These are phyloP conservation scores for Aspergillus quadricinctus DNA, from an alignment of 2,329 filamentous ascomycete genomes.

Conservation along the genomic window DNA sequence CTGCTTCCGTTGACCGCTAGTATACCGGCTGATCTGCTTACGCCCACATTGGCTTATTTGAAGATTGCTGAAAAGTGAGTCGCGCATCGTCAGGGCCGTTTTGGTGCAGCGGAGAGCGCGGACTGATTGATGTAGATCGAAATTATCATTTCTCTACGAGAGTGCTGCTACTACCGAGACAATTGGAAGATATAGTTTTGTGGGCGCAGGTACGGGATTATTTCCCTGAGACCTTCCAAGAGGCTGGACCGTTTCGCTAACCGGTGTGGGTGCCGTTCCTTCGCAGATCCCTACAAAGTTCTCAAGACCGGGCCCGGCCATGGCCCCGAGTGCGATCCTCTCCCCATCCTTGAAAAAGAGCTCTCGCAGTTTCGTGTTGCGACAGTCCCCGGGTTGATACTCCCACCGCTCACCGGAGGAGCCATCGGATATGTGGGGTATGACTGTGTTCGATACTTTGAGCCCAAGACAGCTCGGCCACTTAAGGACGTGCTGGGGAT, in stretches of 20 bases:
- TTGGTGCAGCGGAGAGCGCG: background rate
- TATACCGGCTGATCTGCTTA: conserved; percentile 87
- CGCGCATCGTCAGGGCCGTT: conserved; percentile 5
- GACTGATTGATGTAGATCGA: conserved; percentile 44
- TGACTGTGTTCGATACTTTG: conserved; percentile 95
- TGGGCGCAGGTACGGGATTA: conserved; percentile 63
- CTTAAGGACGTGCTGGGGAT: conserved; percentile 85
- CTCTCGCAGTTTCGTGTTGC: conserved; percentile 74
- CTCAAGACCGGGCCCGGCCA: conserved; percentile 84
- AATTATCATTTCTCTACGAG: conserved; percentile 91
- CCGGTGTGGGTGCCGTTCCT: background rate
- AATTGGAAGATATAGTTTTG: conserved; percentile 91
- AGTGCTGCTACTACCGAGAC: conserved; percentile 87
- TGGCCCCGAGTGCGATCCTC: conserved; percentile 77
- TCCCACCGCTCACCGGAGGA: conserved; percentile 85
- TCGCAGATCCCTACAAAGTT: conserved; percentile 63
- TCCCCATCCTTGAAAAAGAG: conserved; percentile 77
- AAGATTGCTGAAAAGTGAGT: conserved; percentile 74
- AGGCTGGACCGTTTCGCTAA: conserved; percentile 8
- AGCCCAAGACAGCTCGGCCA: conserved; percentile 87
- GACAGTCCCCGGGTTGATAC: conserved; percentile 71
- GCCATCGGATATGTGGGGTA: conserved; percentile 97
- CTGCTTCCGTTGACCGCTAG: conserved; percentile 78
- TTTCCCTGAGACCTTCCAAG: background rate
- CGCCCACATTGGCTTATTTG: conserved; percentile 89